A percentile compares a stretch with the other conserved stretches of the same genome.
Evolutionary conservation across 768 basidiomycete genomes (phyloP).

Genomic region (Coprinellus micaceus): DNA sequence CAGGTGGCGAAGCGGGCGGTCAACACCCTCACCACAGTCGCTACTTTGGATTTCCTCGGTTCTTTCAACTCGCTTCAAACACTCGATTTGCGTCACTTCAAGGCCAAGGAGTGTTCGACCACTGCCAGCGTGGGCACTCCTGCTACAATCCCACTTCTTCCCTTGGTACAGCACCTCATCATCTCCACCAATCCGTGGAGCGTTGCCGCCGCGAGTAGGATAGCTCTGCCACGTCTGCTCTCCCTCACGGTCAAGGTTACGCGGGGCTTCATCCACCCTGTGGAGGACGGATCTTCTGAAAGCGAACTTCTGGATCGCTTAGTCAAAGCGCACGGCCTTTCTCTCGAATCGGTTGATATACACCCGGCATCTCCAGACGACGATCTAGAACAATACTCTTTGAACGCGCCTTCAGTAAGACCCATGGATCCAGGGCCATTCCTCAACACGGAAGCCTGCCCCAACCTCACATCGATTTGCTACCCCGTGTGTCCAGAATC

Average conservation of each 20-base stretch:
- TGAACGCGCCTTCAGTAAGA: conserved; percentile 21
- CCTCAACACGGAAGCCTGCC: conserved; percentile 38
- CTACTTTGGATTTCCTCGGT: conserved; percentile 35
- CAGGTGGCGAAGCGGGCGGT: conserved; percentile 10
- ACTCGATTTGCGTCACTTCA: conserved; percentile 44
- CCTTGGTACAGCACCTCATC: conserved; percentile 40
- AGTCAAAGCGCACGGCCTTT: conserved; percentile 38
- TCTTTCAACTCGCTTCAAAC: conserved; percentile 40
- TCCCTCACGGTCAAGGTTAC: conserved; percentile 41
- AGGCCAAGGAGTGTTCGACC: conserved; percentile 11
- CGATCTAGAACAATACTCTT: conserved; percentile 30
- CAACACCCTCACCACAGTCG: conserved; percentile 15
- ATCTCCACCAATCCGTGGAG: conserved; percentile 37
- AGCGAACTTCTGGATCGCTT: conserved; percentile 31
- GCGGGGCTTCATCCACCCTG: no score
- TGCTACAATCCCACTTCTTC: conserved; percentile 24
- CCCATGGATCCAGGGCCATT: conserved; percentile 42
- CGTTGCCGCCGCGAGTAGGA: conserved; percentile 33
- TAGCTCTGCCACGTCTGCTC: conserved; percentile 40
- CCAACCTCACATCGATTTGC: conserved; percentile 41
- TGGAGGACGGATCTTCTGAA: conserved; percentile 17
- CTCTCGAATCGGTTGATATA: conserved; percentile 39
- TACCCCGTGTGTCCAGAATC: conserved; percentile 40
- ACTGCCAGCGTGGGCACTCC: no score
- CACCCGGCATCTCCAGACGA: conserved; percentile 30